A percentile compares a stretch with the other conserved stretches of the same genome.
phyloP scores from a whole-genome alignment of 768 basidiomycete species.

The Boletus tylopilopsis region DNA sequence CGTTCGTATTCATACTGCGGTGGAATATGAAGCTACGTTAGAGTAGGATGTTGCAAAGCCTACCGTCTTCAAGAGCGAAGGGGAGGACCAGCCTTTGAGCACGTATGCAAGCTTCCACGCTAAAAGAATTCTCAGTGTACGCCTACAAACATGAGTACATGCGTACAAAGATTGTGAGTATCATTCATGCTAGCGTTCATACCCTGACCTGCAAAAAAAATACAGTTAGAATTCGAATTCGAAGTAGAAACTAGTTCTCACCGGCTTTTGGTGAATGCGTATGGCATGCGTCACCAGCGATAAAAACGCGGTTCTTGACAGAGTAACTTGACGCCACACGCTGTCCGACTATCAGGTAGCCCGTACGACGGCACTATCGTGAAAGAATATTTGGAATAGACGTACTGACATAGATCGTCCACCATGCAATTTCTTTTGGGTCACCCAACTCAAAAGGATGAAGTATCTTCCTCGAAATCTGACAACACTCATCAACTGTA shows the following conservation, averaged over 20 bases:
- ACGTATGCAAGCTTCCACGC: conserved; percentile 47
- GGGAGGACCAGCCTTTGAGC: conserved; percentile 36
- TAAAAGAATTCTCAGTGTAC: conserved; percentile 44
- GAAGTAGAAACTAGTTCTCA: conserved; percentile 15
- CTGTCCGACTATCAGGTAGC: conserved; percentile 53
- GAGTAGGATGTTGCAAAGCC: background rate
- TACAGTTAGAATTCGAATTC: background rate
- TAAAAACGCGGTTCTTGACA: conserved; percentile 59
- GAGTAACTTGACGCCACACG: conserved; percentile 63
- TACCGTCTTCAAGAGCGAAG: conserved; percentile 36
- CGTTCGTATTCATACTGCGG: conserved; percentile 63
- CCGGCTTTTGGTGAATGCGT: conserved; percentile 64
- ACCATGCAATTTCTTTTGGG: conserved; percentile 56
- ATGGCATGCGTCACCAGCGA: conserved; percentile 71
- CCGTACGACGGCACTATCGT: background rate
- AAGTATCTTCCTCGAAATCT: conserved; percentile 56
- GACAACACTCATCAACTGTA: background rate
- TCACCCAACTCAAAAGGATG: conserved; percentile 50
- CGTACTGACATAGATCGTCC: conserved; percentile 70
- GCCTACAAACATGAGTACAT: conserved; percentile 18
- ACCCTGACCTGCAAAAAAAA: conserved; percentile 48
- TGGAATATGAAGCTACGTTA: background rate
- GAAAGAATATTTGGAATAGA: background rate
- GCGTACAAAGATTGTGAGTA: conserved; percentile 60
- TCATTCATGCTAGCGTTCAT: conserved; percentile 76